A percentile compares a stretch with the other conserved stretches of the same genome.
phyloP scores from a whole-genome alignment of 2,329 filamentous ascomycete genomes.

The Blastomyces percursus region DNA sequence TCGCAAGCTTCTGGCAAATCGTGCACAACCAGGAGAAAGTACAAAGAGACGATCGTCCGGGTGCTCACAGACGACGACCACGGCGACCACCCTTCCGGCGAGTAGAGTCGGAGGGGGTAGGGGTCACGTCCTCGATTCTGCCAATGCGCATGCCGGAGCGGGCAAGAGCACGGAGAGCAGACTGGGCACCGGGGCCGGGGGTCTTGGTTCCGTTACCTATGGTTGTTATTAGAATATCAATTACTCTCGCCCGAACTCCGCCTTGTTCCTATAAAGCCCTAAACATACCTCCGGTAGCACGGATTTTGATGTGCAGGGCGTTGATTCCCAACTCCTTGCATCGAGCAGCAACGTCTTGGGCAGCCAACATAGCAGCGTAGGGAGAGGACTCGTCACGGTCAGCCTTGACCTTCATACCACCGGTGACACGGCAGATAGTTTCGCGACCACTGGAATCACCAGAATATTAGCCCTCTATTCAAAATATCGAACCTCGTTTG shows the following conservation, averaged over 20 bases:
- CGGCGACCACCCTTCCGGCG: conserved; percentile 99
- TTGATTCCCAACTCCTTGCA: conserved; percentile 81
- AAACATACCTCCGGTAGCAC: conserved; percentile 84
- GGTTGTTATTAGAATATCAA: conserved; percentile 1
- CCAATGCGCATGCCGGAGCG: conserved; percentile 99
- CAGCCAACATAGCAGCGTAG: conserved; percentile 99
- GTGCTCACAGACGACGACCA: conserved; percentile 95
- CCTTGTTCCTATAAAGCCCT: neutral
- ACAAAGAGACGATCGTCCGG: conserved; percentile 16
- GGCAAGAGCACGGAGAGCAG: conserved; percentile 94
- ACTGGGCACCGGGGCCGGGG: conserved; percentile 97
- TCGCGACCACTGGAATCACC: conserved; percentile 86
- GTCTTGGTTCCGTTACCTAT: conserved; percentile 98
- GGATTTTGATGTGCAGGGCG: conserved; percentile 99
- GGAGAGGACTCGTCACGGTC: conserved; percentile 99
- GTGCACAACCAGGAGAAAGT: conserved; percentile 6
- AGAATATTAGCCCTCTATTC: conserved; percentile 46
- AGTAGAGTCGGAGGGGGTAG: conserved; percentile 97
- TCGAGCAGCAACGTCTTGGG: conserved; percentile 90
- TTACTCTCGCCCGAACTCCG: neutral
- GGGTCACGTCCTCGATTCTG: conserved; percentile 98
- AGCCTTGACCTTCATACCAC: conserved; percentile 99
- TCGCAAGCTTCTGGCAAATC: conserved; percentile 1
- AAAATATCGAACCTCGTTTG: neutral
- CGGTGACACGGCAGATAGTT: conserved; percentile 99